phyloP scores from a whole-genome alignment of 495 filamentous ascomycete species.

The Hyaloscypha variabilis region DNA sequence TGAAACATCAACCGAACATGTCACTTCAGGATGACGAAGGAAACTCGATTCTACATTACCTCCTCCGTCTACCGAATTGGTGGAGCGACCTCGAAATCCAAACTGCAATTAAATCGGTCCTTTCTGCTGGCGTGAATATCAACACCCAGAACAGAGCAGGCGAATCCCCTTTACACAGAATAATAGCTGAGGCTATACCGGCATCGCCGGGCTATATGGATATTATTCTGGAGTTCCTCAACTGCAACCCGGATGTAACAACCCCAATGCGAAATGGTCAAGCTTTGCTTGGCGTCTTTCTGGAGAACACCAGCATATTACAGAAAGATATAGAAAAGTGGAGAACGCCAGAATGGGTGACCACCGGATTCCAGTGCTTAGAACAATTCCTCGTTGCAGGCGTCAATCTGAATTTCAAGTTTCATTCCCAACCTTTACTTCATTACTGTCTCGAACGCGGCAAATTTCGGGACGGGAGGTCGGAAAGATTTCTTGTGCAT shows the following conservation, averaged over 20 bases:
- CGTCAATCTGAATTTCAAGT: neutral
- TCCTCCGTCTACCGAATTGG: neutral
- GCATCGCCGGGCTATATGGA: neutral
- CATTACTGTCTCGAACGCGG: neutral
- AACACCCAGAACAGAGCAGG: neutral
- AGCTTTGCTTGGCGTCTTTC: neutral
- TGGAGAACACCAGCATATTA: neutral
- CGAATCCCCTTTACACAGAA: neutral
- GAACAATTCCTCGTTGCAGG: neutral
- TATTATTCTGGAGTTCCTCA: neutral
- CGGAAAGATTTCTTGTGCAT: neutral
- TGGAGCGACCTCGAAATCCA: neutral
- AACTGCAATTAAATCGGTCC: neutral
- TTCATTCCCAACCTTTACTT: neutral
- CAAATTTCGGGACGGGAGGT: neutral
- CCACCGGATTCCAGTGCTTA: neutral
- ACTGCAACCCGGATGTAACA: neutral
- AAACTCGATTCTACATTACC: neutral
- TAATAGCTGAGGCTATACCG: neutral
- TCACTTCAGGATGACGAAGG: conserved; percentile 1
- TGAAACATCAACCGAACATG: neutral
- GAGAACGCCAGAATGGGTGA: neutral
- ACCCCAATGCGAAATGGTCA: conserved; percentile 2
- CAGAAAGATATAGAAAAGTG: neutral
- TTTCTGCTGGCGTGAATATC: neutral